Conservation (phyloP, 805 yeast species). For the Cyberlindnera xishuangbannaensis region DNA sequence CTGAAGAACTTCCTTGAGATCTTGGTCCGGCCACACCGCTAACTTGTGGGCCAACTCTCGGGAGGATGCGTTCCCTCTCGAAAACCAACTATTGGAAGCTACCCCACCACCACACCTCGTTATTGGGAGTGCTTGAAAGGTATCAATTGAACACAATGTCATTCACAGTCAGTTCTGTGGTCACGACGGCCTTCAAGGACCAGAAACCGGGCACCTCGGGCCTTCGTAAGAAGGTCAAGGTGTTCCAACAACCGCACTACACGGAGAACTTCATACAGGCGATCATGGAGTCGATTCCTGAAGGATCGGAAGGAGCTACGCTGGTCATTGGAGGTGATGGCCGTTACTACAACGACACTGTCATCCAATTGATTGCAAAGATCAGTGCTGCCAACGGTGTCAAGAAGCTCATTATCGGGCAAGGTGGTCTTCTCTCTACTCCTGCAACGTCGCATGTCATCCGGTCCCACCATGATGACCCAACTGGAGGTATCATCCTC, state of each 20-base stretch:
- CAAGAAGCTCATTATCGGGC: slow-evolving; percentile 77
- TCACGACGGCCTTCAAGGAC: slow-evolving; percentile 78
- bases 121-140: no score
- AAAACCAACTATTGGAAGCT: no score
- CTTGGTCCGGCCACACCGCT: no score
- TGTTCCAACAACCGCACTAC: slow-evolving; percentile 72
- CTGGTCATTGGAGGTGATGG: slow-evolving; percentile 97
- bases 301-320: slow-evolving; percentile 68
- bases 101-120: no score
- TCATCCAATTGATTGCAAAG: slow-evolving; percentile 73
- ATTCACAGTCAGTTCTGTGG: no score
- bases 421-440: slow-evolving; percentile 82
- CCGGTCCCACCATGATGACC: slow-evolving; percentile 47
- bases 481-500: slow-evolving; percentile 92
- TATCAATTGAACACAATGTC: no score
- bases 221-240: slow-evolving; percentile 81
- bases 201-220: slow-evolving; percentile 99
- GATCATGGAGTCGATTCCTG: slow-evolving; percentile 80
- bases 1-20: no score
- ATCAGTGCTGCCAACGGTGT: slow-evolving; percentile 93
- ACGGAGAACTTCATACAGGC: slow-evolving; percentile 94
- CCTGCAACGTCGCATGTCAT: slow-evolving; percentile 96
- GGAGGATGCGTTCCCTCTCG: no score
- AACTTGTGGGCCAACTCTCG: no score
- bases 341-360: slow-evolving; percentile 78